Evolutionary conservation across 73 alveolate genomes (phyloP).

Genomic region (Paramecium pentaurelia): DNA sequence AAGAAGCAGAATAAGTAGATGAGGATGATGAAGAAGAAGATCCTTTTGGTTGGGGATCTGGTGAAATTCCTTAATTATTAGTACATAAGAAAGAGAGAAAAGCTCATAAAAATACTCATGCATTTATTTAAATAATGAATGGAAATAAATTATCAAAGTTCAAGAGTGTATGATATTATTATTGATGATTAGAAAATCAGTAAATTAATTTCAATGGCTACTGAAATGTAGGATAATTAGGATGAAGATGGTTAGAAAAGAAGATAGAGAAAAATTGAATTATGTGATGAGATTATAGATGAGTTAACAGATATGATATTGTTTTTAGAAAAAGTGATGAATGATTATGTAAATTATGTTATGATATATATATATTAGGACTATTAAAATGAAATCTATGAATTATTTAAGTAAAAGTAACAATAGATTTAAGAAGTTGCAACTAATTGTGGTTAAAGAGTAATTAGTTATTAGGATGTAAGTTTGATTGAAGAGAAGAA

Average conservation of each 20-base stretch:
- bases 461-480: neutral
- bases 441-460: neutral
- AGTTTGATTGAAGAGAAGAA: neutral
- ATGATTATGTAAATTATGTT: neutral
- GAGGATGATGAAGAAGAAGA: neutral
- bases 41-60: slow-evolving; percentile 27
- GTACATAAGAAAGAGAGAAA: neutral
- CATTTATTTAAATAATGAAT: neutral
- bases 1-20: neutral
- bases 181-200: neutral
- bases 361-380: neutral
- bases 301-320: neutral
- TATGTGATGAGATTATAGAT: neutral
- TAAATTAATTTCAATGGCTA: neutral
- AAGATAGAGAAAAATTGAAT: neutral
- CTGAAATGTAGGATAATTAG: neutral
- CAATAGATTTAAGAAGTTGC: neutral
- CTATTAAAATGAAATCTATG: neutral
- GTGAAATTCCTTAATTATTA: neutral
- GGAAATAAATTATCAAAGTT: neutral
- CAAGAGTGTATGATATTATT: neutral
- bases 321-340: neutral
- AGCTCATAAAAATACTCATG: neutral
- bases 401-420: neutral
- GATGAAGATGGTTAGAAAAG: neutral